These are phyloP conservation scores for Rhodotorula graminis DNA, from an alignment of 768 basidiomycete genomes.

Conservation along the genomic window DNA sequence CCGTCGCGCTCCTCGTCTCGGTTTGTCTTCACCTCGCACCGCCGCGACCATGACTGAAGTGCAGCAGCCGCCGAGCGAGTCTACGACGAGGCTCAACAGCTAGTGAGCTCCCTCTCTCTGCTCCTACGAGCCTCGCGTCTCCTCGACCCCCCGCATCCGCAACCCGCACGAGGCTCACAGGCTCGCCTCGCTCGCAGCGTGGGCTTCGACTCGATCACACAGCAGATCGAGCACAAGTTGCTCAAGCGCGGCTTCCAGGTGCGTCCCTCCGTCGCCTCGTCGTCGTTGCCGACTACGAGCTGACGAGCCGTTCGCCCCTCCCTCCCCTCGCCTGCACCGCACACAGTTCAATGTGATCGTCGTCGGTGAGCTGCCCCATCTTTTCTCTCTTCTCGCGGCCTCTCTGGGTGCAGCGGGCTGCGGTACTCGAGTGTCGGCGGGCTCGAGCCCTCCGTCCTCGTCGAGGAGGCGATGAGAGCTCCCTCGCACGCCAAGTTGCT, in stretches of 20 bases:
- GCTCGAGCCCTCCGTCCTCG: neutral
- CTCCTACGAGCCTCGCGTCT: neutral
- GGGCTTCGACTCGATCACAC: conserved; percentile 91
- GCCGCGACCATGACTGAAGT: conserved; percentile 4
- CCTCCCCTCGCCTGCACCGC: neutral
- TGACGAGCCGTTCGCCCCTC: neutral
- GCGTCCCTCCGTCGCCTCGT: neutral
- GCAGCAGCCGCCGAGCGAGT: neutral
- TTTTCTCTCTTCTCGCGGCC: neutral
- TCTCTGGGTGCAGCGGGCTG: too few species aligned
- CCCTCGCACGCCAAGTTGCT: too few species aligned
- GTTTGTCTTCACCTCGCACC: neutral
- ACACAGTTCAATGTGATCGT: conserved; percentile 90
- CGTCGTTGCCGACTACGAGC: neutral
- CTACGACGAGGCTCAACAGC: conserved; percentile 18
- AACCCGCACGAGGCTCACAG: neutral
- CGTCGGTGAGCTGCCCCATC: conserved; percentile 58
- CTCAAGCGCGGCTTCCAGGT: conserved; percentile 88
- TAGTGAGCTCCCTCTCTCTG: conserved; percentile 18
- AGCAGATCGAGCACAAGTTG: conserved; percentile 98
- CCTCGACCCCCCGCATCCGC: neutral
- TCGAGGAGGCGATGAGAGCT: too few species aligned
- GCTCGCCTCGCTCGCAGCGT: conserved; percentile 50
- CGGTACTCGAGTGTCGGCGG: too few species aligned
- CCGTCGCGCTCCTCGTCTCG: too few species aligned